These are phyloP conservation scores for Cladobotryum protrusum DNA, from an alignment of 2,329 filamentous ascomycete genomes.

Conservation along the genomic window DNA sequence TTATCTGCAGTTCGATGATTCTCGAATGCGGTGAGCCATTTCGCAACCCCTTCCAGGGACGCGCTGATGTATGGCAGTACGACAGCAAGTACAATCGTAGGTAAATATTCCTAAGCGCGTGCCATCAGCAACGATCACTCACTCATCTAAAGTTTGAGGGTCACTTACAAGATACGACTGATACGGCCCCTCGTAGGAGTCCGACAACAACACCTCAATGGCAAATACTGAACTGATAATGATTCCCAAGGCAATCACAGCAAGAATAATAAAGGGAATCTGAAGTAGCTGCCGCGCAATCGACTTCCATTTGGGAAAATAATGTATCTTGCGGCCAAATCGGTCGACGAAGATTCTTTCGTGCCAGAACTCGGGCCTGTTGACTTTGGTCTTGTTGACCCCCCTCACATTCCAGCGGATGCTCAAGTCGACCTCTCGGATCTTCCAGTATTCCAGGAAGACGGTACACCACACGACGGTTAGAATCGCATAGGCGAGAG, in stretches of 20 bases:
- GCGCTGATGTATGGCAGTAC: constrained; percentile 59
- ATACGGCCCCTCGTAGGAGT: constrained; percentile 64
- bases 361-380: constrained; percentile 57
- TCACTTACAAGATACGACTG: constrained; percentile 56
- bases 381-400: constrained; percentile 60
- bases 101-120: constrained; percentile 56
- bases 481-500: constrained; percentile 59
- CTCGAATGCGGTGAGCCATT: constrained; percentile 60
- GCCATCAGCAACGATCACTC: neutral
- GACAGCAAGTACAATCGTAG: constrained; percentile 63
- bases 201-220: constrained; percentile 69
- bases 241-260: constrained; percentile 53
- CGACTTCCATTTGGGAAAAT: constrained; percentile 60
- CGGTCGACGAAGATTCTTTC: constrained; percentile 57
- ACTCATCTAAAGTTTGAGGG: too few species aligned
- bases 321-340: constrained; percentile 53
- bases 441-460: constrained; percentile 76
- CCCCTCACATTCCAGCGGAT: constrained; percentile 68
- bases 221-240: constrained; percentile 65
- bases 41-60: constrained; percentile 57
- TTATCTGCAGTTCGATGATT: constrained; percentile 68
- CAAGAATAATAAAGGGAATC: constrained; percentile 59
- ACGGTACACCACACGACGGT: constrained; percentile 65
- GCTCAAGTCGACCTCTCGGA: constrained; percentile 63
- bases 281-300: constrained; percentile 61